Evolutionary conservation across 495 filamentous ascomycete genomes (phyloP).

Genomic region (Penicillium paradoxum): DNA sequence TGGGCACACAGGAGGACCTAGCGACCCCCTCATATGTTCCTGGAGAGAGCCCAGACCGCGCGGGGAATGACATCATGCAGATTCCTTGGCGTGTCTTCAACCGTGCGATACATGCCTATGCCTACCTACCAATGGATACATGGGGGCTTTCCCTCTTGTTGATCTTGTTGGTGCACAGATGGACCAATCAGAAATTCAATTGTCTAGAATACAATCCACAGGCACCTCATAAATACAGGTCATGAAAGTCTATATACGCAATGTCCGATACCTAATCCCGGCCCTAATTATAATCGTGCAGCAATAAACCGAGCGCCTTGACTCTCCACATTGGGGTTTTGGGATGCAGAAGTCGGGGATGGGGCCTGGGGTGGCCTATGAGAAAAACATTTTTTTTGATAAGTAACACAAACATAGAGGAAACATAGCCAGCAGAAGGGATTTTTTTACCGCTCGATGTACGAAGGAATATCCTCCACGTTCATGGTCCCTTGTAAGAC

Average conservation of each 20-base stretch:
- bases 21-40: constrained; percentile 11
- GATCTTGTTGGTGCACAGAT: background rate
- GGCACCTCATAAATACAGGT: constrained; percentile 6
- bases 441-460: constrained; percentile 43
- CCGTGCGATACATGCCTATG: no score
- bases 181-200: background rate
- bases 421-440: constrained; percentile 11
- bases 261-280: constrained; percentile 9
- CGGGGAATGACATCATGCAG: constrained; percentile 8
- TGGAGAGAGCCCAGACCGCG: constrained; percentile 9
- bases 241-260: constrained; percentile 12
- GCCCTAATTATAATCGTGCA: constrained; percentile 22
- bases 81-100: constrained; percentile 1
- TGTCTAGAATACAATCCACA: background rate
- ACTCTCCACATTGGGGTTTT: constrained; percentile 14
- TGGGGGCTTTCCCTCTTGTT: no score
- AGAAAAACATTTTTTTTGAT: constrained; percentile 23
- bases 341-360: constrained; percentile 13
- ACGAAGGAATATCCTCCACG: constrained; percentile 39
- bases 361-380: constrained; percentile 21
- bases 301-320: constrained; percentile 16
- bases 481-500: constrained; percentile 40
- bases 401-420: constrained; percentile 26
- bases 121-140: no score
- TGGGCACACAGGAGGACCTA: background rate